Percentiles rank a stretch among this genome's conserved stretches.
phyloP scores from a whole-genome alignment of 495 filamentous ascomycete genomes.

The Xylaria grammica region DNA sequence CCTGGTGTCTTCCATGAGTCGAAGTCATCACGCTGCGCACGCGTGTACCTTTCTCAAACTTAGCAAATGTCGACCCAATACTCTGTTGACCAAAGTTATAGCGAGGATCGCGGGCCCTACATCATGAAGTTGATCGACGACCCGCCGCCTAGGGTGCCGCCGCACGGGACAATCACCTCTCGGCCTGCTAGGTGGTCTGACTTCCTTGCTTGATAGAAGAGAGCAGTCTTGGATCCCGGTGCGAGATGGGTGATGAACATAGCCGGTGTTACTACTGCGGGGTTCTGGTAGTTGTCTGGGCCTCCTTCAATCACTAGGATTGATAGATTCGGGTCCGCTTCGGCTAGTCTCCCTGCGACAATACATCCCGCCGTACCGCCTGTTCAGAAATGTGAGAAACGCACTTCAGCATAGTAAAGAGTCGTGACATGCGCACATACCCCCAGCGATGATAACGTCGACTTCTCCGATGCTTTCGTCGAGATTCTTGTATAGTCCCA shows the following conservation, averaged over 20 bases:
- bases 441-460: slow-evolving; percentile 48
- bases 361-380: slow-evolving; percentile 52
- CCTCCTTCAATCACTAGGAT: slow-evolving; percentile 51
- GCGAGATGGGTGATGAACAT: slow-evolving; percentile 38
- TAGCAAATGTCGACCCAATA: background rate
- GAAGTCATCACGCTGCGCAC: slow-evolving; percentile 49
- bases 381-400: slow-evolving; percentile 8
- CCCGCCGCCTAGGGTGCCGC: slow-evolving; percentile 63
- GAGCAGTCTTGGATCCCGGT: slow-evolving; percentile 39
- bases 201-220: slow-evolving; percentile 42
- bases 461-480: slow-evolving; percentile 39
- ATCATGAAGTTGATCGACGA: slow-evolving; percentile 66
- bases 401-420: background rate
- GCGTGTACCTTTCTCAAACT: slow-evolving; percentile 32
- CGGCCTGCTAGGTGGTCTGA: slow-evolving; percentile 51
- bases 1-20: slow-evolving; percentile 59
- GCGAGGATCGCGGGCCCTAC: slow-evolving; percentile 34
- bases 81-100: background rate
- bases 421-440: slow-evolving; percentile 23
- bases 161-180: slow-evolving; percentile 54
- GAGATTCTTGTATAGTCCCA: slow-evolving; percentile 42
- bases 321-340: slow-evolving; percentile 45
- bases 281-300: slow-evolving; percentile 42
- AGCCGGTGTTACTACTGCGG: slow-evolving; percentile 40
- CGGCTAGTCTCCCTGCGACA: slow-evolving; percentile 47